Percentiles rank a stretch among this genome's conserved stretches.
phyloP scores from a whole-genome alignment of 768 basidiomycete genomes.

The Calocybe gangraenosa region DNA sequence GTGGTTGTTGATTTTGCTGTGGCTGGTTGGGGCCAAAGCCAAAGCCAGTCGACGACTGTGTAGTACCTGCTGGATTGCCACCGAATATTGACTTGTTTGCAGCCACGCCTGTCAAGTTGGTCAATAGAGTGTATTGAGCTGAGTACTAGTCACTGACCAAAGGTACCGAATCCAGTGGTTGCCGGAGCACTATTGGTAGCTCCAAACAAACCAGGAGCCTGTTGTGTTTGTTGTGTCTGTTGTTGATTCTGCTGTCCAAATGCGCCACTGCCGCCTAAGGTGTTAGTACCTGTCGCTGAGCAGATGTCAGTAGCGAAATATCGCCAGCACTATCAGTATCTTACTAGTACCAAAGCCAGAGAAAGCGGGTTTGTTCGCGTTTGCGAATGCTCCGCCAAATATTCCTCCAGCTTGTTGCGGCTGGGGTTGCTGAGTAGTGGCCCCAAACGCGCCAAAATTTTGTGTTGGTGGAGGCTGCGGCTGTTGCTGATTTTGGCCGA shows the following conservation, averaged over 20 bases:
- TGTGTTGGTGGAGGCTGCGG: slow-evolving; percentile 17
- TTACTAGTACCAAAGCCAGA: slow-evolving; percentile 13
- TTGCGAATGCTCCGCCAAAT: slow-evolving; percentile 29
- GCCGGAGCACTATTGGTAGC: slow-evolving; percentile 22
- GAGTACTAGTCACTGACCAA: slow-evolving; percentile 21
- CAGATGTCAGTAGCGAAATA: not conserved
- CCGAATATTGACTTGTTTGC: slow-evolving; percentile 40
- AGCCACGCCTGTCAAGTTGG: slow-evolving; percentile 13
- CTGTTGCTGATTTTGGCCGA: slow-evolving; percentile 45
- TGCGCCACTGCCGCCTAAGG: slow-evolving; percentile 32
- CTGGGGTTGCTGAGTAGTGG: slow-evolving; percentile 23
- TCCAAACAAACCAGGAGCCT: slow-evolving; percentile 30
- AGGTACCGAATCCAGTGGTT: slow-evolving; percentile 35
- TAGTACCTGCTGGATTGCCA: slow-evolving; percentile 23
- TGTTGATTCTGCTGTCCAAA: slow-evolving; percentile 29
- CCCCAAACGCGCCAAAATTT: slow-evolving; percentile 23
- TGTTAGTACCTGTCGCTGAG: slow-evolving; percentile 10
- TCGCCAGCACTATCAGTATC: not conserved
- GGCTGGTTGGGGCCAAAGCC: slow-evolving; percentile 33
- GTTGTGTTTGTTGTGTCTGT: slow-evolving; percentile 26
- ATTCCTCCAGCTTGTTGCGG: slow-evolving; percentile 29
- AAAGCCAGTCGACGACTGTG: slow-evolving; percentile 37
- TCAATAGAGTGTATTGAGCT: not conserved
- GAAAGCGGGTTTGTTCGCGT: slow-evolving; percentile 17
- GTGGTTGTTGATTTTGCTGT: slow-evolving; percentile 31